Percentiles rank a stretch among this genome's conserved stretches.
phyloP scores from a whole-genome alignment of 2,329 filamentous ascomycete genomes.

The Monosporascus sp. region DNA sequence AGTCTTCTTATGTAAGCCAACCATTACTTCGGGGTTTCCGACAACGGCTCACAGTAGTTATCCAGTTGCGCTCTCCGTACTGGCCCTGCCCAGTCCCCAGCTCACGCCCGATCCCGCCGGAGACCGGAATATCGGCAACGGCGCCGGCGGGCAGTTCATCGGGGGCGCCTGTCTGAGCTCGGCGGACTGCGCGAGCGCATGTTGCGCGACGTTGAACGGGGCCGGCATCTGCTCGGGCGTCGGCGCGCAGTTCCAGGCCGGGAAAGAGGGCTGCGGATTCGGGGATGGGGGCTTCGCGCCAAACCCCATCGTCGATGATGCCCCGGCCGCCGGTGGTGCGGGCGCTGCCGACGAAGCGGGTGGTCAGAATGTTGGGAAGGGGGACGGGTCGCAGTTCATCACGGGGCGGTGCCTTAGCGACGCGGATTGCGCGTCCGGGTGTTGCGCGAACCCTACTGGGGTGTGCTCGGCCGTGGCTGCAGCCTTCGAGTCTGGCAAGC shows the following conservation, averaged over 20 bases:
- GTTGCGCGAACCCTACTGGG: slow-evolving; percentile 18
- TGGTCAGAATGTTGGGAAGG: slow-evolving; percentile 18
- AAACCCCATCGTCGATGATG: background rate
- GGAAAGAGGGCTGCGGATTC: slow-evolving; percentile 26
- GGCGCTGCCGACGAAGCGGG: slow-evolving; percentile 10
- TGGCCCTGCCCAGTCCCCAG: slow-evolving; percentile 6
- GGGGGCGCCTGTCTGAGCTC: slow-evolving; percentile 20
- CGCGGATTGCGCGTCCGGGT: slow-evolving; percentile 21
- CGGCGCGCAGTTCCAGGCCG: slow-evolving; percentile 17
- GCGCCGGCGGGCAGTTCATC: slow-evolving; percentile 21
- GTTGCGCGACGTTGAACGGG: slow-evolving; percentile 22
- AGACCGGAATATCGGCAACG: slow-evolving; percentile 22
- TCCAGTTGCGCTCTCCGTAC: slow-evolving; percentile 5
- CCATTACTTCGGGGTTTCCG: background rate
- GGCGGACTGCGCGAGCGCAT: slow-evolving; percentile 22
- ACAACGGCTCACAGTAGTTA: too few species aligned
- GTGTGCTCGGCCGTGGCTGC: slow-evolving; percentile 20
- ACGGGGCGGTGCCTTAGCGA: slow-evolving; percentile 23
- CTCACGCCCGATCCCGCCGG: slow-evolving; percentile 18
- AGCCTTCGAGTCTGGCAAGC: slow-evolving; percentile 15
- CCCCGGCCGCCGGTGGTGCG: background rate
- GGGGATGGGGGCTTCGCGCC: slow-evolving; percentile 5
- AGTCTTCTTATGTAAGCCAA: slow-evolving; percentile 1
- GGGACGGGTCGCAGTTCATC: slow-evolving; percentile 22
- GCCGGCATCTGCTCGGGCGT: slow-evolving; percentile 21